Evolutionary conservation across 148 eudicot genomes (phyloP).

Genomic region (Cornus kousa): DNA sequence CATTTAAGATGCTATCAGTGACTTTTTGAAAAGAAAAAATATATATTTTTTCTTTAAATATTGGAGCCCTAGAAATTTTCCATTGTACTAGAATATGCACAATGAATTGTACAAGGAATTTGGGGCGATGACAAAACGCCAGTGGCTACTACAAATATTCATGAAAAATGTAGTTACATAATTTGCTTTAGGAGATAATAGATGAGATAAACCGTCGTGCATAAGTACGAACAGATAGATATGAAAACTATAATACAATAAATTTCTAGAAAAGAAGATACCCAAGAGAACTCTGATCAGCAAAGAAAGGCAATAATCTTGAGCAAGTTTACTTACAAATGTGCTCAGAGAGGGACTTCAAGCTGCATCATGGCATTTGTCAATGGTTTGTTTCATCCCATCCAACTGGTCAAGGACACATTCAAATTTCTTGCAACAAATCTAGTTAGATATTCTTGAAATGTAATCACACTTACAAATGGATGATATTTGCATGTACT

Average conservation of each 20-base stretch:
- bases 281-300: background rate
- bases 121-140: no score
- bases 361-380: conserved; percentile 45
- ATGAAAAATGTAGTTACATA: no score
- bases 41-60: no score
- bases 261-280: background rate
- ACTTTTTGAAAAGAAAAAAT: no score
- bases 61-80: no score
- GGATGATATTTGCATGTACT: conserved; percentile 97
- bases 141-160: no score
- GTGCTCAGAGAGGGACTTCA: conserved; percentile 13
- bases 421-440: conserved; percentile 79
- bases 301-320: no score
- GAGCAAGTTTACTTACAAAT: background rate
- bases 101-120: background rate
- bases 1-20: no score
- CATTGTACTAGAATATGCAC: no score
- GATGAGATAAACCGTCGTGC: background rate
- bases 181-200: background rate
- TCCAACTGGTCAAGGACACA: conserved; percentile 56
- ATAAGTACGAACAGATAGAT: background rate
- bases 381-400: conserved; percentile 65
- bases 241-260: background rate
- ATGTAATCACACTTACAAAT: conserved; percentile 92
- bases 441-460: conserved; percentile 77